A percentile compares a stretch with the other conserved stretches of the same genome.
phyloP scores from a whole-genome alignment of 805 yeast species.

The Maudiozyma turicensis region DNA sequence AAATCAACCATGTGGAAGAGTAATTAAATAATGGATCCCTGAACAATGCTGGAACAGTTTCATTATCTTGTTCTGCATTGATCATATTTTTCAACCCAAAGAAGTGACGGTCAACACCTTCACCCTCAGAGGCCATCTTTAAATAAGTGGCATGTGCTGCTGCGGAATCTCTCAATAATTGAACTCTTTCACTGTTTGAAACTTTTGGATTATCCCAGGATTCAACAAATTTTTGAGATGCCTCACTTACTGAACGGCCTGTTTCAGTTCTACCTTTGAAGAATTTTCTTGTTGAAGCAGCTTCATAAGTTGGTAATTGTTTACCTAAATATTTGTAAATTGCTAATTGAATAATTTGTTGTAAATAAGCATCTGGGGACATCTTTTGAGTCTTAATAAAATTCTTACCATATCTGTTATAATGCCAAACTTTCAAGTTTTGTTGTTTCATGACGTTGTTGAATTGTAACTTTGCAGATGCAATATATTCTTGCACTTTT shows the following conservation, averaged over 20 bases:
- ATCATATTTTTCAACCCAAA: slow-evolving; percentile 76
- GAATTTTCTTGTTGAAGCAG: slow-evolving; percentile 87
- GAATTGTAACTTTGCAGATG: slow-evolving; percentile 48
- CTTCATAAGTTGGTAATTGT: slow-evolving; percentile 85
- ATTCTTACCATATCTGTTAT: slow-evolving; percentile 77
- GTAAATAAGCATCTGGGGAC: slow-evolving; percentile 91
- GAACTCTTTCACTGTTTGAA: slow-evolving; percentile 46
- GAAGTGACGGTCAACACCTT: slow-evolving; percentile 89
- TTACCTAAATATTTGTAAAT: slow-evolving; percentile 75
- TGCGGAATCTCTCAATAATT: slow-evolving; percentile 62
- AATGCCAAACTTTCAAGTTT: slow-evolving; percentile 70
- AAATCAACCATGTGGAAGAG: slow-evolving; percentile 75
- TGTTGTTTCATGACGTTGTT: slow-evolving; percentile 44
- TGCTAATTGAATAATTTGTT: slow-evolving; percentile 84
- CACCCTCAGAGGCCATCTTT: slow-evolving; percentile 69
- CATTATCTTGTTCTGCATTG: slow-evolving; percentile 21
- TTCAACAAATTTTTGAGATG: slow-evolving; percentile 58
- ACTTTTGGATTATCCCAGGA: slow-evolving; percentile 52
- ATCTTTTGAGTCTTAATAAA: slow-evolving; percentile 73
- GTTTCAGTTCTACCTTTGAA: slow-evolving; percentile 92
- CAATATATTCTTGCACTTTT: slow-evolving; percentile 40
- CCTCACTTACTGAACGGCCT: slow-evolving; percentile 72
- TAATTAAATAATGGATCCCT: slow-evolving; percentile 66
- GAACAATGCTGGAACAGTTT: slow-evolving; percentile 60
- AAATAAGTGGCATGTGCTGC: slow-evolving; percentile 67